Evolutionary conservation across 768 basidiomycete species (phyloP).

Genomic region (Hygrophoropsis aurantiaca): DNA sequence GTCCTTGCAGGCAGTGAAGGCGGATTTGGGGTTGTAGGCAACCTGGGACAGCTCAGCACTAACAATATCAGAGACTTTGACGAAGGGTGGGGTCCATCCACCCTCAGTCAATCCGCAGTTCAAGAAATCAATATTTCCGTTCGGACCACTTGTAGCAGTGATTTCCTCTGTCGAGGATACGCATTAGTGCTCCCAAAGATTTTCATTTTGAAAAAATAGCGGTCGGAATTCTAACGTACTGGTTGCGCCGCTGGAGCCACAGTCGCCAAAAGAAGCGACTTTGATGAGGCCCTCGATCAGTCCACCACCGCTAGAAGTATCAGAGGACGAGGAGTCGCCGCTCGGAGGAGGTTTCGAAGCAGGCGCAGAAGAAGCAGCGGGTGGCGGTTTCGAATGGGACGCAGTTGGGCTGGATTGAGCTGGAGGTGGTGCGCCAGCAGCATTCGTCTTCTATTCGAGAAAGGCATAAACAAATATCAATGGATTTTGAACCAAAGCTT

Average conservation of each 20-base stretch:
- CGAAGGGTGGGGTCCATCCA: constrained; percentile 73
- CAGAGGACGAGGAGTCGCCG: too few relatives aligned
- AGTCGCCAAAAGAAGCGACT: constrained; percentile 32
- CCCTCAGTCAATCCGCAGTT: constrained; percentile 68
- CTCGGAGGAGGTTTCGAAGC: neutral
- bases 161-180: constrained; percentile 39
- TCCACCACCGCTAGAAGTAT: neutral
- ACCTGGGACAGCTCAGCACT: constrained; percentile 47
- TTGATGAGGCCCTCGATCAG: constrained; percentile 30
- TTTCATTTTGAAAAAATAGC: too few relatives aligned
- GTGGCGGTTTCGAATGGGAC: neutral
- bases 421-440: neutral
- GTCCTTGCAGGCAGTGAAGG: constrained; percentile 58
- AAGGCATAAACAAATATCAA: constrained; percentile 7
- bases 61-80: constrained; percentile 53
- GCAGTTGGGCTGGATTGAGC: too few relatives aligned
- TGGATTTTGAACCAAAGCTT: neutral
- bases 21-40: constrained; percentile 44
- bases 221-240: constrained; percentile 35
- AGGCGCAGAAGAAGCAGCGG: neutral
- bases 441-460: constrained; percentile 1
- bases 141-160: constrained; percentile 57
- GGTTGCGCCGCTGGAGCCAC: constrained; percentile 52
- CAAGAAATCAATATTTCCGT: constrained; percentile 72
- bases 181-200: constrained; percentile 2